These are phyloP conservation scores for Saccharum officinarum DNA, from an alignment of 176 grass and related monocot genomes.

Conservation along the genomic window DNA sequence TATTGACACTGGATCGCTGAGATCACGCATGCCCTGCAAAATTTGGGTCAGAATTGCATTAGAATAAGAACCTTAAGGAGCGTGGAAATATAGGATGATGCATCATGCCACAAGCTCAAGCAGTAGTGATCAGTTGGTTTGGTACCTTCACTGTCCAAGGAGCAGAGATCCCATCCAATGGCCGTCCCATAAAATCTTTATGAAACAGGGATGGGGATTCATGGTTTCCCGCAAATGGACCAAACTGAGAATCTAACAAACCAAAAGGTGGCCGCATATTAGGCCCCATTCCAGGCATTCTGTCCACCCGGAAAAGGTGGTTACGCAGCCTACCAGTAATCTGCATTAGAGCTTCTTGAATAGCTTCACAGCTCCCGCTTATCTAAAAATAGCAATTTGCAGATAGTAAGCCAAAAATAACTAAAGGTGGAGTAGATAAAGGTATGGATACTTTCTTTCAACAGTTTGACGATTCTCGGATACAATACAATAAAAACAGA, in stretches of 20 bases:
- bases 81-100: neutral
- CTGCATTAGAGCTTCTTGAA: conserved; percentile 90
- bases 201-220: conserved; percentile 62
- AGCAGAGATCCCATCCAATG: conserved; percentile 65
- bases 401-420: conserved; percentile 21
- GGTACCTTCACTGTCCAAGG: conserved; percentile 65
- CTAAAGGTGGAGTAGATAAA: conserved; percentile 11
- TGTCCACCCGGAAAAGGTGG: conserved; percentile 72
- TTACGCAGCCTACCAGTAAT: conserved; percentile 84
- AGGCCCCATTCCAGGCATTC: conserved; percentile 44
- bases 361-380: conserved; percentile 66
- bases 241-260: conserved; percentile 67
- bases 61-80: conserved; percentile 12
- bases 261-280: conserved; percentile 60
- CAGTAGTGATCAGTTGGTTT: neutral
- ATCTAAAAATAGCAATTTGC: conserved; percentile 54
- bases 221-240: conserved; percentile 53
- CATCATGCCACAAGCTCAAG: neutral
- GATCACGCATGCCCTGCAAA: conserved; percentile 57
- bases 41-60: neutral
- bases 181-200: conserved; percentile 58
- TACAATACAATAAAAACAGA: conserved; percentile 40
- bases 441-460: neutral
- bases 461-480: neutral
- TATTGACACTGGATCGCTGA: conserved; percentile 49